Percentiles rank a stretch among this genome's conserved stretches.
Conservation (phyloP, 345 rosid genomes). For the Kandelia obovata region DNA sequence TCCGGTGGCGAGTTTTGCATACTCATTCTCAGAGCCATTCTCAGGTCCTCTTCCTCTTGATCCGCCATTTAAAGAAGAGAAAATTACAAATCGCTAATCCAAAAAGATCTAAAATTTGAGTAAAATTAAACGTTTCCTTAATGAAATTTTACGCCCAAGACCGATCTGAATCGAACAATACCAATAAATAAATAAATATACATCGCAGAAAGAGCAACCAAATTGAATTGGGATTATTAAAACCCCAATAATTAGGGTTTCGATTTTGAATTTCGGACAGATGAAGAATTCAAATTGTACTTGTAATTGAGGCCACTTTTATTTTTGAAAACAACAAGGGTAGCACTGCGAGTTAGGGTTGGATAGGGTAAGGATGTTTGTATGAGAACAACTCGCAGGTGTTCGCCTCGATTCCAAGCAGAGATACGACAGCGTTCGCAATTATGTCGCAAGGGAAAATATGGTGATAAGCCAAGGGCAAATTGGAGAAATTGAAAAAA, state of each 20-base stretch:
- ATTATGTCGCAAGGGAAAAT: neutral
- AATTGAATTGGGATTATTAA: neutral
- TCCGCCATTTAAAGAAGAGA: conserved; percentile 60
- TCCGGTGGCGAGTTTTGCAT: conserved; percentile 90
- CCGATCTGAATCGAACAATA: neutral
- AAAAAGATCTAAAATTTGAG: neutral
- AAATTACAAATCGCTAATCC: conserved; percentile 8
- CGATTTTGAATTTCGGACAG: neutral
- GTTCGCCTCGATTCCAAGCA: too few species aligned
- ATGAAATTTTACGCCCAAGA: neutral
- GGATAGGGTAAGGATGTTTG: conserved; percentile 1
- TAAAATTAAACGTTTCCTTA: conserved; percentile 1
- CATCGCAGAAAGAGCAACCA: neutral
- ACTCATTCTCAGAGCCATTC: conserved; percentile 87
- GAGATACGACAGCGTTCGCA: too few species aligned
- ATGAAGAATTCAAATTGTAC: neutral
- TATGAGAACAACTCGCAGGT: neutral
- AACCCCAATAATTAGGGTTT: conserved; percentile 15
- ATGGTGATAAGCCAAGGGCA: neutral
- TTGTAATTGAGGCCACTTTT: neutral
- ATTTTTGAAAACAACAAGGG: neutral
- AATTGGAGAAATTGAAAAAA: neutral
- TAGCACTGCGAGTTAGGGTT: neutral
- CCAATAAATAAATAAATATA: neutral
- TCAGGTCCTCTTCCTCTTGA: conserved; percentile 88